Evolutionary conservation across 139 green algal genomes (phyloP), one percentile per base, ranked within the genome.

Genomic region (Coelastrella sp.): DNA sequence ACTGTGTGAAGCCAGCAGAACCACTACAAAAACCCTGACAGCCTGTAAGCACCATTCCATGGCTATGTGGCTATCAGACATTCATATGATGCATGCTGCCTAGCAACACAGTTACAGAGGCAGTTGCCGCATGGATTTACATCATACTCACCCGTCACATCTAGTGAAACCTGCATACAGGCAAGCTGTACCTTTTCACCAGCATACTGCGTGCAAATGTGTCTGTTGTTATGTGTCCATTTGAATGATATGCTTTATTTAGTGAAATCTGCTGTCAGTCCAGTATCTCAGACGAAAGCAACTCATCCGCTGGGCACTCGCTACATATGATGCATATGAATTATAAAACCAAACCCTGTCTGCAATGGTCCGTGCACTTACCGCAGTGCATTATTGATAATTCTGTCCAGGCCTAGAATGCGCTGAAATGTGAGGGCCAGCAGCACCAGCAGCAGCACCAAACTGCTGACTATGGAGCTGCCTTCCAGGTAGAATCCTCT

Each of bases 381-480:
- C 84, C 49, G 22, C 19, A 89, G 14, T 24, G 84, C 84, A 7
- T 82, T 70, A n/a, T 10, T 73, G 70, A 89, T 24, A 12, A 90
- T 63, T 9, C 85, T 66, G 85, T 90, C 85, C 59, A 90, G 58
- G 4, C 85, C 85, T n/a, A 90, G 76, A 14, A 86, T 90, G 10
- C 87, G 65, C 60, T 87, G 49, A 12, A 85, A 91, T 14, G 78
- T 80, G 25, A 79, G 60, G 4, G 35, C 59, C 10, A 84, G 87
- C 81, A 87, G 80, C 49, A 91, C n/a, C 70, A 87, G 12, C 35
- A 84, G 81, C 87, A 93, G 73, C 61, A 83, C 59, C 35, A 65
- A 25, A 27, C 85, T 90, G 85, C 85, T 75, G 24, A 84, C 7
- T 11, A 90, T 84, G 57, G 85, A 74, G 11, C 66, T 22, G 8